Evolutionary conservation across 805 yeast genomes (phyloP).

Genomic region (Lipomyces anomalus): DNA sequence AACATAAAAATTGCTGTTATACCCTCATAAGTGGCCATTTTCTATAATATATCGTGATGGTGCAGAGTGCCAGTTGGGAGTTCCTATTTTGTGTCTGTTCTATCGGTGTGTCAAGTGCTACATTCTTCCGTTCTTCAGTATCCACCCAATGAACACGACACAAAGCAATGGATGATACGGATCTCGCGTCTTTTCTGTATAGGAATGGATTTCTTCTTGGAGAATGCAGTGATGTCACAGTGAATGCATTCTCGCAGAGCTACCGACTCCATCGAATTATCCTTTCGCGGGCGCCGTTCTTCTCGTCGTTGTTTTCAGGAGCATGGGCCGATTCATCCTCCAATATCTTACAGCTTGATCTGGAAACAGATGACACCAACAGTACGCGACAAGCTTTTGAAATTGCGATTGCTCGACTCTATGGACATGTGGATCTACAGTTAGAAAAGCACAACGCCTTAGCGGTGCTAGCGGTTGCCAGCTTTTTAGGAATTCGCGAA

Average conservation of each 20-base stretch:
- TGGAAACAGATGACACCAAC: conserved; percentile 37
- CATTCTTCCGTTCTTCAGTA: too few relatives aligned
- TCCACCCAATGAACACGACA: neutral
- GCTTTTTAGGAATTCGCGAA: conserved; percentile 43
- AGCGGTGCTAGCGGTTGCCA: conserved; percentile 46
- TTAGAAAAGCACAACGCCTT: conserved; percentile 37
- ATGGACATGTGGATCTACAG: conserved; percentile 39
- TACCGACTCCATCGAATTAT: conserved; percentile 46
- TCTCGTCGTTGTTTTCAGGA: conserved; percentile 41
- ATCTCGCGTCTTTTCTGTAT: conserved; percentile 33
- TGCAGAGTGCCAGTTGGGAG: too few relatives aligned
- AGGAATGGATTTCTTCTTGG: conserved; percentile 42
- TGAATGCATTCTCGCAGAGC: conserved; percentile 42
- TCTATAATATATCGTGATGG: too few relatives aligned
- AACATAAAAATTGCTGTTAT: too few relatives aligned
- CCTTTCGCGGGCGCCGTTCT: conserved; percentile 44
- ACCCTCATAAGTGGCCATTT: too few relatives aligned
- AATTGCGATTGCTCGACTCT: conserved; percentile 42
- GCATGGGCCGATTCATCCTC: conserved; percentile 38
- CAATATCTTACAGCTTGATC: conserved; percentile 32
- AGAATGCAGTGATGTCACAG: conserved; percentile 44
- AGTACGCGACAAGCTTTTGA: conserved; percentile 46
- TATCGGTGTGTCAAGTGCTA: too few relatives aligned
- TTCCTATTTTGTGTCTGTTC: too few relatives aligned
- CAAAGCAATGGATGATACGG: neutral